Evolutionary conservation across 2,329 filamentous ascomycete species (phyloP), one percentile per base, ranked within the genome.

Genomic region (Aspergillus fumigatus): DNA sequence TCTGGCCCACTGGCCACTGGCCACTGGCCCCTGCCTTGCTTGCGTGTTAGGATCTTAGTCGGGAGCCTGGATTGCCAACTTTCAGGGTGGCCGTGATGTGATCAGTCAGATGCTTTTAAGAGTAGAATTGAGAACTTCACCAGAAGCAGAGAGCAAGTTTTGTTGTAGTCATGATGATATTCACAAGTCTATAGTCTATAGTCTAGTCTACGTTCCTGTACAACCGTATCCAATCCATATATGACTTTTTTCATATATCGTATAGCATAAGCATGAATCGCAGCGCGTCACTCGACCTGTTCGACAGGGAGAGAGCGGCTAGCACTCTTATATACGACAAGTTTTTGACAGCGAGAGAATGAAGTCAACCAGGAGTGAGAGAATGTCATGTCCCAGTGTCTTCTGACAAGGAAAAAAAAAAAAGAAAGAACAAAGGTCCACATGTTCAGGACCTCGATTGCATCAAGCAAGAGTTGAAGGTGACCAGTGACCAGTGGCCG

Each of bases 311-410:
- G 43, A 14, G 10, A 53, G 32, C 5, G n/a, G 32, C 48, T 17
- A 50, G 26, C 25, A n/a, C 17, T 27, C 27, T 25, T 25, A 56
- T 51, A 50, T 51, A 25, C 50, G 38, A 29, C 27, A 29, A 3
- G 27, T 29, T 56, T 56, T 56, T 56, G 50, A 52, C 17, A 47
- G 25, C 8, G 38, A 35, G 52, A 51, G 17, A 47, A 23, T 11
- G 29, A 35, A 26, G 11, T 47, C 43, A 25, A 47, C 43, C 43
- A 26, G 43, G 43, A 47, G 43, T 47, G 3, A 23, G 10, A 45
- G 21, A 45, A 23, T 45, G 8, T 29, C 27, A 10, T 9, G 19
- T 45, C n/a, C n/a, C 21, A 17, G 41, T 43, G 4, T 45, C 5
- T 9, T 11, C 1, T 14, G 19, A 45, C 3, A 21, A 3, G 3